Evolutionary conservation across 192 early-diverging fungal genomes (phyloP).

Genomic region (Gamsiella multidivaricata): DNA sequence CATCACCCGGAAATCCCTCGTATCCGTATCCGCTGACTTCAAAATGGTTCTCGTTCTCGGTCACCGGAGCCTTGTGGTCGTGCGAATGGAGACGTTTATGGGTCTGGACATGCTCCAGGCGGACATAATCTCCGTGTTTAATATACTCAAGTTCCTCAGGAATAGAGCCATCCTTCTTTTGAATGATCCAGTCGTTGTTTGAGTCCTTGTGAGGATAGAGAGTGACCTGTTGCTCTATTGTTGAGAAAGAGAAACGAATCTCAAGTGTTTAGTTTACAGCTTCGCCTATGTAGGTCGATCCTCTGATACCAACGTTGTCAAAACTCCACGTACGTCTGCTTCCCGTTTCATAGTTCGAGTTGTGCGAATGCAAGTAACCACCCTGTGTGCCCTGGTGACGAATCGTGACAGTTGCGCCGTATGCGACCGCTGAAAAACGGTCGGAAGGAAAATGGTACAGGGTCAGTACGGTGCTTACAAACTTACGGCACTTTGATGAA

Average conservation of each 20-base stretch:
- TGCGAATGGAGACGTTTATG: constrained; percentile 78
- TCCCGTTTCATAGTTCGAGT: constrained; percentile 71
- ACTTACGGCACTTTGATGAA: too few relatives aligned
- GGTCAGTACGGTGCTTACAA: constrained; percentile 4
- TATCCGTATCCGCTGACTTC: constrained; percentile 81
- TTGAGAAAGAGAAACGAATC: neutral
- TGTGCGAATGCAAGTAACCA: constrained; percentile 83
- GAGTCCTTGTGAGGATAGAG: constrained; percentile 73
- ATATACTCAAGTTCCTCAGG: constrained; percentile 62
- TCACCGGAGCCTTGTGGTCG: constrained; percentile 72
- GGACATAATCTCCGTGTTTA: constrained; percentile 78
- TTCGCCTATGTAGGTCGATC: too few relatives aligned
- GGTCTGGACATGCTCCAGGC: constrained; percentile 76
- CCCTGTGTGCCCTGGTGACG: constrained; percentile 78
- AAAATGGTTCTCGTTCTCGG: constrained; percentile 78
- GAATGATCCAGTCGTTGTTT: constrained; percentile 86
- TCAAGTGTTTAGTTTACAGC: too few relatives aligned
- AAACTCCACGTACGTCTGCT: constrained; percentile 72
- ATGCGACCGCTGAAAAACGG: constrained; percentile 68
- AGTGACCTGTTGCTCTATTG: constrained; percentile 58
- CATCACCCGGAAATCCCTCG: constrained; percentile 80
- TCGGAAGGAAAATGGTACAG: neutral
- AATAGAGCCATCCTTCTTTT: constrained; percentile 49
- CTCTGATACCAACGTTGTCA: too few relatives aligned
- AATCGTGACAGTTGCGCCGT: constrained; percentile 68